Conservation (phyloP, 805 yeast genomes). For the Pichia gijzeniarum region DNA sequence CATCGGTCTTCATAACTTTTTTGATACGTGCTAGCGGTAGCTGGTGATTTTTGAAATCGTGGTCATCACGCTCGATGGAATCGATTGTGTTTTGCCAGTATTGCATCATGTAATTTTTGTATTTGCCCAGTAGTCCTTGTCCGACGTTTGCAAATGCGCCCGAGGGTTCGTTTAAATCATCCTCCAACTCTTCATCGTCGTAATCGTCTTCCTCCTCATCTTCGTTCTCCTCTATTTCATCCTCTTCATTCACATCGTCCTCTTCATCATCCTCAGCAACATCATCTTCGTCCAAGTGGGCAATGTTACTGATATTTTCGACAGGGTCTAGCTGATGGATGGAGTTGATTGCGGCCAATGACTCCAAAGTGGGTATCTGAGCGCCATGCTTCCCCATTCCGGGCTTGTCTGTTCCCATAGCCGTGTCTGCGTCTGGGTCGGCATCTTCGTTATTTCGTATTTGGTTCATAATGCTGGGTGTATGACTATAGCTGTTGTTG, state of each 20-base stretch:
- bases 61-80: conserved; percentile 79
- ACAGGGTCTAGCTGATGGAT: neutral
- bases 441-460: no score
- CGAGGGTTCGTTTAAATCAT: conserved; percentile 30
- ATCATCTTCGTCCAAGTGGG: neutral
- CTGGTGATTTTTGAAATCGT: conserved; percentile 90
- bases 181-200: conserved; percentile 17
- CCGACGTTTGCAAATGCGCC: conserved; percentile 68
- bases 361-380: neutral
- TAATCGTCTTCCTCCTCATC: conserved; percentile 25
- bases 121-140: conserved; percentile 78
- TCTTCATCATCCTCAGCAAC: conserved; percentile 6
- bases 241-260: conserved; percentile 14
- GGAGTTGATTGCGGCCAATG: neutral
- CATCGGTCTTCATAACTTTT: conserved; percentile 97
- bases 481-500: conserved; percentile 1
- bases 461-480: no score
- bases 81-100: conserved; percentile 97
- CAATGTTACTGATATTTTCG: neutral
- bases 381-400: no score
- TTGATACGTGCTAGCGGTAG: conserved; percentile 93
- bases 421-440: no score
- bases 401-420: no score
- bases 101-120: conserved; percentile 84
- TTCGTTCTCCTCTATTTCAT: conserved; percentile 20